Conservation (phyloP, 441 rosid genomes). For the Erysimum cheiri region DNA sequence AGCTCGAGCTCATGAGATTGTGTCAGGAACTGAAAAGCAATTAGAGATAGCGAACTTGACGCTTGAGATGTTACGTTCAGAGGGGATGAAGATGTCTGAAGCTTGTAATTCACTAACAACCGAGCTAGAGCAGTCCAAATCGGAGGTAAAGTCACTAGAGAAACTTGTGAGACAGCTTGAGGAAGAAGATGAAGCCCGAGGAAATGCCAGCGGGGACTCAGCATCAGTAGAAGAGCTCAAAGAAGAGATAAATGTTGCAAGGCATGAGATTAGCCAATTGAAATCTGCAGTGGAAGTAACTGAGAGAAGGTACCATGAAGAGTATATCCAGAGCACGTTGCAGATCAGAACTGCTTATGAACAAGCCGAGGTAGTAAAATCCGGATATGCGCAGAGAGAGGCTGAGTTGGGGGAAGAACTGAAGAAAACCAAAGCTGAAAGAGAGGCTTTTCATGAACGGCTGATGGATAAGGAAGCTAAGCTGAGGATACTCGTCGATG, state of each 20-base stretch:
- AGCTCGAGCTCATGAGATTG: conserved; percentile 68
- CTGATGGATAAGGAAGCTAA: conserved; percentile 64
- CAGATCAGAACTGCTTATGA: conserved; percentile 87
- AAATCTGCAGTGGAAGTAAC: conserved; percentile 74
- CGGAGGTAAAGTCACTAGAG: conserved; percentile 66
- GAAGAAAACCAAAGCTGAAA: conserved; percentile 46
- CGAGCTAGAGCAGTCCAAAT: conserved; percentile 75
- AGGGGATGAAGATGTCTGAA: conserved; percentile 65
- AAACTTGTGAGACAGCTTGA: conserved; percentile 66
- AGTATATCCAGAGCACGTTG: conserved; percentile 80
- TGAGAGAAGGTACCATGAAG: conserved; percentile 84
- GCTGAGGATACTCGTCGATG: conserved; percentile 50
- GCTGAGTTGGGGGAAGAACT: conserved; percentile 54
- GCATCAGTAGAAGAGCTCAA: conserved; percentile 62
- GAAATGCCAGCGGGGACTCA: conserved; percentile 28
- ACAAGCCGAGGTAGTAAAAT: conserved; percentile 63
- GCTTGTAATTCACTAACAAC: conserved; percentile 55
- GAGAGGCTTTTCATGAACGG: conserved; percentile 54
- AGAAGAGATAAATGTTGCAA: conserved; percentile 57
- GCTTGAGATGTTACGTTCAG: conserved; percentile 64
- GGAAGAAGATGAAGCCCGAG: conserved; percentile 38
- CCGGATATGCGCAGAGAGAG: conserved; percentile 55
- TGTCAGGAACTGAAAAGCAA: conserved; percentile 61
- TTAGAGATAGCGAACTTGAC: conserved; percentile 70
- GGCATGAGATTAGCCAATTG: conserved; percentile 64